Conservation (phyloP, 2,329 filamentous ascomycete species). For the Pseudogymnoascus verrucosus region DNA sequence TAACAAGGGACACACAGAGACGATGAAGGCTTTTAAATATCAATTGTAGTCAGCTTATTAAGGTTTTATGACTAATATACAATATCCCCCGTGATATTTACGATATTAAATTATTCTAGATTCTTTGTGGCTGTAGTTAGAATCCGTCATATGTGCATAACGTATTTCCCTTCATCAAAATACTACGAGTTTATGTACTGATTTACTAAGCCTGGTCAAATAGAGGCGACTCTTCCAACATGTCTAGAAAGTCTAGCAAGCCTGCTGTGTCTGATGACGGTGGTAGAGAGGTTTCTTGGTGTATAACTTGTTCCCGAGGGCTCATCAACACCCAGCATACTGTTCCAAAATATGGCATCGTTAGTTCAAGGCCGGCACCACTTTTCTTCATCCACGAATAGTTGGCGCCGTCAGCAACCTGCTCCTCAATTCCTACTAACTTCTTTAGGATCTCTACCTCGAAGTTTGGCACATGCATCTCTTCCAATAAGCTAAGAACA, state of each 20-base stretch:
- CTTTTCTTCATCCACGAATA: not conserved
- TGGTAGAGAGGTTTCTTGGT: not conserved
- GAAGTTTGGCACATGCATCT: not conserved
- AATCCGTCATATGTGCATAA: not conserved
- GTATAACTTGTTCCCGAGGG: not conserved
- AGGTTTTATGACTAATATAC: not conserved
- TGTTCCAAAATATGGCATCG: not conserved
- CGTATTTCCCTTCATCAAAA: not conserved
- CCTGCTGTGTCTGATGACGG: not conserved
- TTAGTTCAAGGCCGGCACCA: not conserved
- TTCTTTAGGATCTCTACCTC: not conserved
- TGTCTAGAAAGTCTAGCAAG: not conserved
- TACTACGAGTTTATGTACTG: not conserved
- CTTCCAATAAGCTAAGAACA: not conserved
- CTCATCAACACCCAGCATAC: not conserved
- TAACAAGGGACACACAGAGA: not conserved
- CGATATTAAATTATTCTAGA: not conserved
- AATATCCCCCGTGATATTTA: not conserved
- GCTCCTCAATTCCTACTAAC: not conserved
- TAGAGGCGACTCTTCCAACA: not conserved
- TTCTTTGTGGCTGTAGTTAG: not conserved
- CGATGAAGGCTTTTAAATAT: not conserved
- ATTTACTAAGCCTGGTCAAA: not conserved
- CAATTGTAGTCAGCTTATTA: not conserved
- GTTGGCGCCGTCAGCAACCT: not conserved